Evolutionary conservation across 2,329 filamentous ascomycete genomes (phyloP), one percentile per base, ranked within the genome.

Genomic region (Stachybotrys echinatus): DNA sequence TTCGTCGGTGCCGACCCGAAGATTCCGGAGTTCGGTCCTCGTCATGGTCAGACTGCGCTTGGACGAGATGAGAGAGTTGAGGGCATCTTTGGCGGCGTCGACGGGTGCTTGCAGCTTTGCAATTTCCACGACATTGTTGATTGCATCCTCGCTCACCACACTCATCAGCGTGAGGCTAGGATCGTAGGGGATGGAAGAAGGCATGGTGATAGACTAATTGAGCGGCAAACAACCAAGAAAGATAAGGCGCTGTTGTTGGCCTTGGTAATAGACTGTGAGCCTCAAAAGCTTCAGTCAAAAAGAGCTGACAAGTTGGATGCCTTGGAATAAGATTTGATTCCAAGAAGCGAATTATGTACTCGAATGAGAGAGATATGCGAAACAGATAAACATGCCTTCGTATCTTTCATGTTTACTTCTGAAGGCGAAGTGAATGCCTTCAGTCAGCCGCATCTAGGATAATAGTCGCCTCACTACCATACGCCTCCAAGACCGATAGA

Each of bases 1-100:
- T 3, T 31, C 37, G n/a, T 19, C 31, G 5, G 45, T 49, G 0
- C 19, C 20, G 38, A 55, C 21, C 0, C 53, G 39, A 14, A 55
- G 50, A n/a, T 56, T 57, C 1, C 10, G 14, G n/a, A 58, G 52
- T 42, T 58, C 51, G 2, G 50, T 47, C 23, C 50, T 58, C 40
- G 54, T 58, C 53, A 58, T 56, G 18, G 23, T 23, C 1, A 58
- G 34, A 18, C 54, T 50, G 21, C 54, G 52, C 12, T 48, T 55
- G 2, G 50, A 49, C 1, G 53, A 23, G 2, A 56, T 43, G 12
- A 54, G 23, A 0, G 53, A 37, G 38, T 58, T 56, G 43, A 58
- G 55, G 1, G 6, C 42, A 21, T 56, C 51, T 8, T 56, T 48
- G n/a, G 51, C 50, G 5, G 50, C 54, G 18, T 56, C 51, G 1